Evolutionary conservation across 768 basidiomycete genomes (phyloP).

Genomic region (Tubosaeta brunneosetosa): DNA sequence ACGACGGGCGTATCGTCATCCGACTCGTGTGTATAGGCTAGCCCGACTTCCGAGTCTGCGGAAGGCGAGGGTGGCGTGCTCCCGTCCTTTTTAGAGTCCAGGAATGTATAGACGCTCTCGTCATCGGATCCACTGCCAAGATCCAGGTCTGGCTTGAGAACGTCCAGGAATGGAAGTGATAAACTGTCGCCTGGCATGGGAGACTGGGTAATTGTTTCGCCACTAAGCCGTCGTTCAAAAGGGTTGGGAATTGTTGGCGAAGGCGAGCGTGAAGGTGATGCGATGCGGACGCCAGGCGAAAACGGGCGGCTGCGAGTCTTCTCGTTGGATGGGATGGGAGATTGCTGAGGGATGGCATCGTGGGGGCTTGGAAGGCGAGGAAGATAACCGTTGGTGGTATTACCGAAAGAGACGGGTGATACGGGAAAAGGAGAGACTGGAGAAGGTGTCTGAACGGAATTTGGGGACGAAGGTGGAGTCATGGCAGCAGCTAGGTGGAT

Average conservation of each 20-base stretch:
- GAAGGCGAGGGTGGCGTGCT: slow-evolving; percentile 23
- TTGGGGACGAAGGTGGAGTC: slow-evolving; percentile 33
- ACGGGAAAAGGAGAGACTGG: slow-evolving; percentile 30
- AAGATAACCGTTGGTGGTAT: slow-evolving; percentile 11
- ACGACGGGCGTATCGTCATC: slow-evolving; percentile 33
- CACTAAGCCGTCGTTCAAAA: slow-evolving; percentile 86
- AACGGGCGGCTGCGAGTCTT: slow-evolving; percentile 18
- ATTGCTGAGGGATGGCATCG: slow-evolving; percentile 6
- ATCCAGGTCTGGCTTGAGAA: slow-evolving; percentile 35
- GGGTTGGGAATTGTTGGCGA: slow-evolving; percentile 72
- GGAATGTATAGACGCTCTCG: slow-evolving; percentile 32
- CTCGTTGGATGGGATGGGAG: slow-evolving; percentile 9
- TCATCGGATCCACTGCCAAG: slow-evolving; percentile 28
- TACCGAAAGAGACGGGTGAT: slow-evolving; percentile 23
- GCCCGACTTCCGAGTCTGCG: slow-evolving; percentile 27
- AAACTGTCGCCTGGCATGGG: slow-evolving; percentile 23
- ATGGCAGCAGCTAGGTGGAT: slow-evolving; percentile 20
- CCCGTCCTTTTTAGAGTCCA: slow-evolving; percentile 21
- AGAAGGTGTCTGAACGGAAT: slow-evolving; percentile 30
- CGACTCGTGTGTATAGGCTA: slow-evolving; percentile 36
- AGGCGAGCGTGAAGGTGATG: slow-evolving; percentile 27
- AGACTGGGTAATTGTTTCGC: slow-evolving; percentile 39
- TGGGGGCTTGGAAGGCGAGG: slow-evolving; percentile 19
- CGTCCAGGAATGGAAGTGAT: slow-evolving; percentile 55
- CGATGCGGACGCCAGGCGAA: slow-evolving; percentile 25